A percentile compares a stretch with the other conserved stretches of the same genome.
phyloP scores from a whole-genome alignment of 495 filamentous ascomycete species.

The Aspergillus campestris region DNA sequence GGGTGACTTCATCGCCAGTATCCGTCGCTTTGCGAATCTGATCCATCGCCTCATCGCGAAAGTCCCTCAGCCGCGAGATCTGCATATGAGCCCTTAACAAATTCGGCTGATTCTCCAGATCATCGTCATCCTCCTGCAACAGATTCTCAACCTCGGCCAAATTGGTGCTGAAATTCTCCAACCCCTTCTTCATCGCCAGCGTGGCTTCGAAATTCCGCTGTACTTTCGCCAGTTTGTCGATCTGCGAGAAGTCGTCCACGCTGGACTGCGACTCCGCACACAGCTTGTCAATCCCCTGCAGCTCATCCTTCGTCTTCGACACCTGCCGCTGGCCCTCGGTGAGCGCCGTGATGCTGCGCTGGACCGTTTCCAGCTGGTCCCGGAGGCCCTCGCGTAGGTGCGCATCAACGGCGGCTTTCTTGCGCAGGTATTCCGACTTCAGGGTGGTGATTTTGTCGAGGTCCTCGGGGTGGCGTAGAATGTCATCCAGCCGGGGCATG shows the following conservation, averaged over 20 bases:
- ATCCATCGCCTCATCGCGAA: conserved; percentile 91
- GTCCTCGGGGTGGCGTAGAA: conserved; percentile 66
- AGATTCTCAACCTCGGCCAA: conserved; percentile 65
- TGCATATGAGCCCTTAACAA: conserved; percentile 81
- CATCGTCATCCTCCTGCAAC: conserved; percentile 71
- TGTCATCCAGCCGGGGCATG: conserved; percentile 41
- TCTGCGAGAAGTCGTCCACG: conserved; percentile 93
- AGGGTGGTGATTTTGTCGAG: conserved; percentile 89
- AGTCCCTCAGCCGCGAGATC: conserved; percentile 83
- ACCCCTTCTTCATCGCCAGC: conserved; percentile 79
- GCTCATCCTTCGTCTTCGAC: conserved; percentile 87
- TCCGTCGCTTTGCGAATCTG: conserved; percentile 75
- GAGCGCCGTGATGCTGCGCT: conserved; percentile 79
- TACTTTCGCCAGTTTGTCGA: conserved; percentile 86
- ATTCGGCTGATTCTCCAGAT: conserved; percentile 87
- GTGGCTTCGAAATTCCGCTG: conserved; percentile 92
- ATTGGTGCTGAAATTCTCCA: conserved; percentile 75
- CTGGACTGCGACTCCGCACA: conserved; percentile 94
- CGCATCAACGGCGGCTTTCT: conserved; percentile 83
- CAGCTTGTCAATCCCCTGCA: conserved; percentile 96
- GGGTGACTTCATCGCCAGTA: conserved; percentile 60
- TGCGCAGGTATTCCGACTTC: conserved; percentile 87
- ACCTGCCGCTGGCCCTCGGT: conserved; percentile 82
- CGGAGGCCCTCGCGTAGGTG: conserved; percentile 80
- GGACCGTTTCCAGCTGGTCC: conserved; percentile 86